A percentile compares a stretch with the other conserved stretches of the same genome.
phyloP scores from a whole-genome alignment of 1,284 basidiomycete genomes.

The Chiua sp. region DNA sequence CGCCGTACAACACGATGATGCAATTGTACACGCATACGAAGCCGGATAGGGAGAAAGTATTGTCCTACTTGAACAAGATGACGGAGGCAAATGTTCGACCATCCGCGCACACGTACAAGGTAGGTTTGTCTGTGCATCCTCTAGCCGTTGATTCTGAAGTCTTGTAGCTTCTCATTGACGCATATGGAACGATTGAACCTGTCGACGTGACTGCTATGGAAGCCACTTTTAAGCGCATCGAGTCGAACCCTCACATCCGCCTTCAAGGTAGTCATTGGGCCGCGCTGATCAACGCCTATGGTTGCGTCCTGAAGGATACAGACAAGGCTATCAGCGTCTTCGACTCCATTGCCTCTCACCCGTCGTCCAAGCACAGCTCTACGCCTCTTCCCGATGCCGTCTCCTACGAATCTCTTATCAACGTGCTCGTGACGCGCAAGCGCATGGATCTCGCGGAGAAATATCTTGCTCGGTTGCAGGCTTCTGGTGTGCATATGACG shows the following conservation, averaged over 20 bases:
- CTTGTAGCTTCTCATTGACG: constrained; percentile 83
- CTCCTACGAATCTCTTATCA: constrained; percentile 91
- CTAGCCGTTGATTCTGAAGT: constrained; percentile 13
- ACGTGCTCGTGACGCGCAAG: constrained; percentile 83
- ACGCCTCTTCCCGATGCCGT: constrained; percentile 77
- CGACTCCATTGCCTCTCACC: constrained; percentile 69
- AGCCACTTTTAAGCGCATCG: constrained; percentile 69
- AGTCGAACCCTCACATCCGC: constrained; percentile 53
- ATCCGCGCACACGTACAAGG: constrained; percentile 93
- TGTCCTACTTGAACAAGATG: constrained; percentile 83
- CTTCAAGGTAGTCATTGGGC: constrained; percentile 93
- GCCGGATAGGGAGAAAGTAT: constrained; percentile 79
- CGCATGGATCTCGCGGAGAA: constrained; percentile 80
- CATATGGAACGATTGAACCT: constrained; percentile 88
- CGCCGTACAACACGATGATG: constrained; percentile 99
- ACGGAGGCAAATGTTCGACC: constrained; percentile 68
- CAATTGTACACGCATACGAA: constrained; percentile 93
- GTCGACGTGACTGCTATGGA: constrained; percentile 82
- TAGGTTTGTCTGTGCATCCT: constrained; percentile 35
- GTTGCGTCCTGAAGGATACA: constrained; percentile 81
- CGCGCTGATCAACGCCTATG: constrained; percentile 90
- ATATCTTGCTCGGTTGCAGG: constrained; percentile 70
- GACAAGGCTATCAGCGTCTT: constrained; percentile 82
- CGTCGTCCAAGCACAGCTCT: constrained; percentile 42
- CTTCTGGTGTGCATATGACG: constrained; percentile 82